These are phyloP conservation scores for Pestalotiopsis sp. DNA, from an alignment of 2,329 filamentous ascomycete species.

Conservation along the genomic window DNA sequence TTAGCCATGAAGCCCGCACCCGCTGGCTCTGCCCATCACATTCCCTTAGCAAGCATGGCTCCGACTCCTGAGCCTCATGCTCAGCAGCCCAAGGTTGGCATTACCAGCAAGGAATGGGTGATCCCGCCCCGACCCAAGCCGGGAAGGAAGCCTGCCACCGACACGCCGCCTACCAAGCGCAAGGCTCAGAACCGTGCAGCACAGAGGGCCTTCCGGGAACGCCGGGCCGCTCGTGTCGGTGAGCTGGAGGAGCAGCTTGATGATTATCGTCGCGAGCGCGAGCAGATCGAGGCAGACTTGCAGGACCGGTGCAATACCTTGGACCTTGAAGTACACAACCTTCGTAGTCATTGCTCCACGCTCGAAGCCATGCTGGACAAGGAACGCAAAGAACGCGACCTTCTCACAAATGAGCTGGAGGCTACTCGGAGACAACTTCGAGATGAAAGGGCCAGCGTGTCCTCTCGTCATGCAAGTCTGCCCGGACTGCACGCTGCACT, in stretches of 20 bases:
- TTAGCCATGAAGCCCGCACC: slow-evolving; percentile 30
- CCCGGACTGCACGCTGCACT: slow-evolving; percentile 19
- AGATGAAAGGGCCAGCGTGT: slow-evolving; percentile 23
- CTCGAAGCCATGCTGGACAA: slow-evolving; percentile 66
- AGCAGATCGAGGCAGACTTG: slow-evolving; percentile 59
- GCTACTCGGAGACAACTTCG: slow-evolving; percentile 26
- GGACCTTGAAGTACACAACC: slow-evolving; percentile 68
- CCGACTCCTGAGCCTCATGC: slow-evolving; percentile 38
- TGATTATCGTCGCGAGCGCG: slow-evolving; percentile 58
- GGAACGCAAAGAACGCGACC: slow-evolving; percentile 53
- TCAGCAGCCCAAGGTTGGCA: slow-evolving; percentile 53
- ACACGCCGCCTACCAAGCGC: slow-evolving; percentile 89
- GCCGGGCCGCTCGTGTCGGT: slow-evolving; percentile 81
- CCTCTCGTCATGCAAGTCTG: slow-evolving; percentile 31
- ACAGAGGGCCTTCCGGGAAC: slow-evolving; percentile 86
- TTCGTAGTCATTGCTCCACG: slow-evolving; percentile 61
- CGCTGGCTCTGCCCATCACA: slow-evolving; percentile 21
- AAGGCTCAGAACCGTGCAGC: slow-evolving; percentile 94
- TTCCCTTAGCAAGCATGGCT: slow-evolving; percentile 51
- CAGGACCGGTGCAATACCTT: slow-evolving; percentile 60
- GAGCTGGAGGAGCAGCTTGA: slow-evolving; percentile 72
- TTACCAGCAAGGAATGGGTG: slow-evolving; percentile 85
- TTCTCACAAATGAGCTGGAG: slow-evolving; percentile 30
- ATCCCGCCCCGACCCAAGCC: slow-evolving; percentile 85
- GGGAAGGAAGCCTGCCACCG: slow-evolving; percentile 89